Conservation (phyloP, 73 alveolate genomes). For the Tetrahymena thermophila region DNA sequence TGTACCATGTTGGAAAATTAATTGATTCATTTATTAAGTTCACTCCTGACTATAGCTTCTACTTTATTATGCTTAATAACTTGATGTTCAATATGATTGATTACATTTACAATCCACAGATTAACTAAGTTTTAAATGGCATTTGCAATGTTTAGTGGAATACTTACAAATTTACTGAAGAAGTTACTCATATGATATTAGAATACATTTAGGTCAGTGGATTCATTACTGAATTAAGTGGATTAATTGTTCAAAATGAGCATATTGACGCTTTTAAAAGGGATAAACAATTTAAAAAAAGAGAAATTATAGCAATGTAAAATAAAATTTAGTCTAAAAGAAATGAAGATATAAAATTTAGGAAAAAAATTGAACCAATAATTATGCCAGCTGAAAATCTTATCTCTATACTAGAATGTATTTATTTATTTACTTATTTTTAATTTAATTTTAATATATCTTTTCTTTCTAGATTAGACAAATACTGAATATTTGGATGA, state of each 20-base stretch:
- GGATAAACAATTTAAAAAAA: background rate
- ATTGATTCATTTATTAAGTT: background rate
- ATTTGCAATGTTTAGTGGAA: background rate
- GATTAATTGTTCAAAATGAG: background rate
- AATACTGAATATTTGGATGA: background rate
- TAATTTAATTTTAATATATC: too few relatives aligned
- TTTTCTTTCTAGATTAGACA: background rate
- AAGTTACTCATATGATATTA: background rate
- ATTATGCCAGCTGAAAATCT: background rate
- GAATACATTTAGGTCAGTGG: background rate
- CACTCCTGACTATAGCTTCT: background rate
- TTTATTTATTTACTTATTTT: too few relatives aligned
- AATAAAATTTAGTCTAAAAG: background rate
- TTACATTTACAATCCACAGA: background rate
- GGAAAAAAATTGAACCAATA: background rate
- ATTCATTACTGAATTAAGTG: background rate
- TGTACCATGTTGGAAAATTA: background rate
- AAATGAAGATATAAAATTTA: background rate
- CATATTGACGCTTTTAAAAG: background rate
- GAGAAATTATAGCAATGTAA: background rate
- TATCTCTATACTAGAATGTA: background rate
- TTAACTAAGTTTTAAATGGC: background rate
- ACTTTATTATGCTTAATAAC: background rate
- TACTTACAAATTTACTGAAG: background rate
- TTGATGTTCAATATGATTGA: background rate